A percentile compares a stretch with the other conserved stretches of the same genome.
These are phyloP conservation scores for Syzygium syzygioides DNA, from an alignment of 441 rosid species.

Conservation along the genomic window DNA sequence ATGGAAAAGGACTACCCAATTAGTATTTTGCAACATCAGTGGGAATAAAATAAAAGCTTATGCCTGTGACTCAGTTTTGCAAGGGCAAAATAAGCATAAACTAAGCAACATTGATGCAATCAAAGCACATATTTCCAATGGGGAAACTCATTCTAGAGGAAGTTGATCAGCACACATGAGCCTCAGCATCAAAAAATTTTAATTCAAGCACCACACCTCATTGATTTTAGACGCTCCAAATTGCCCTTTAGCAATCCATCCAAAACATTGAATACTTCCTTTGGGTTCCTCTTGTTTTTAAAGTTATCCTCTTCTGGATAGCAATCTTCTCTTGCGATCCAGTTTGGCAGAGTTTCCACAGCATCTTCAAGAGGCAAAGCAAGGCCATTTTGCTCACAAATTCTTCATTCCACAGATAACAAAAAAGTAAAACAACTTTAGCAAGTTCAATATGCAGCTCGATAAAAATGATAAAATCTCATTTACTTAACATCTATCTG, in stretches of 20 bases:
- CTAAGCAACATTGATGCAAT: not conserved
- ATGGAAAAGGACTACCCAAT: not conserved
- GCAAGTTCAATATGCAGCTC: not conserved
- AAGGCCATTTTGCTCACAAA: conserved; percentile 19
- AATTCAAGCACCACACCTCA: conserved; percentile 30
- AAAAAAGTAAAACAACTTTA: not conserved
- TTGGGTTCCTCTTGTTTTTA: conserved; percentile 29
- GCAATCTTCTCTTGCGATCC: conserved; percentile 21
- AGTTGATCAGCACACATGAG: not conserved
- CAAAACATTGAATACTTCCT: conserved; percentile 37
- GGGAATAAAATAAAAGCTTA: not conserved
- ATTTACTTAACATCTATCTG: not conserved
- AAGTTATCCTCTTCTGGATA: conserved; percentile 19
- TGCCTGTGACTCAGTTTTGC: not conserved
- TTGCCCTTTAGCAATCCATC: conserved; percentile 53
- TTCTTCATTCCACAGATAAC: conserved; percentile 4
- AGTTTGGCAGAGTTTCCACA: conserved; percentile 2
- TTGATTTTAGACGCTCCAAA: conserved; percentile 52
- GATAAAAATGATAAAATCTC: not conserved
- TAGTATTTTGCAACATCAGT: not conserved
- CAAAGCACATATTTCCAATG: not conserved
- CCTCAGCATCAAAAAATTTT: not conserved
- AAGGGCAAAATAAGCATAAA: not conserved
- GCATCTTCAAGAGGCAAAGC: conserved; percentile 16
- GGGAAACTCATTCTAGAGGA: not conserved